Base-by-base conservation (phyloP, 305 asterid species). In the Fraxinus dipetala region DNA sequence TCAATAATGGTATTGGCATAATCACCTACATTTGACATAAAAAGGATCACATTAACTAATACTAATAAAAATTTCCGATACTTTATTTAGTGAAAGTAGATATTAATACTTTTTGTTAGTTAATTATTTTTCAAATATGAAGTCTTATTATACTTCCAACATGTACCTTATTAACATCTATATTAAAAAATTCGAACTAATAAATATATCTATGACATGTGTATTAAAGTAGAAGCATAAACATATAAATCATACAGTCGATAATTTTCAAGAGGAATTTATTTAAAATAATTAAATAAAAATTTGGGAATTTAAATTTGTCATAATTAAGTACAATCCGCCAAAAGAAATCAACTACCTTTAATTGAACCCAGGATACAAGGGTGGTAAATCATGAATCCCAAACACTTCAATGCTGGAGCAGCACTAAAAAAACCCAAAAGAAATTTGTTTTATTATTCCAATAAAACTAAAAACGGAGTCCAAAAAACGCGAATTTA, bases 301-400 rank as follows among this genome's bases (percentile, higher is more conserved):
- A 38, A 72, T 5, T n/a, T 32, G 56, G 72, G 56, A 36, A 74
- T 14, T 56, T 56, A 18, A 74, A 35, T 74, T 20, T 38, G 1
- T 18, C 78, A 74, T 18, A 28, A 24, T 36, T 8, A 43, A 48
- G 79, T 34, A 77, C n/a, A 54, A 73, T 69, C 32, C 22, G 11
- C 72, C 70, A 43, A 20, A 77, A 54, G 5, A 45, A 74, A 73
- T 36, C 36, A 79, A 20, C 30, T 83, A 92, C 98, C 97, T 83
- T 51, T 78, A 77, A 91, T 83, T 9, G 87, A 85, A 80, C 90
- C 87, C 83, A 87, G 90, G 48, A 87, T 81, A 61, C 85, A 75
- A 43, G 97, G 98, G 48, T 92, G 93, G 88, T 92, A 93, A 80
- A 92, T 89, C 94, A 93, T 91, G 87, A 91, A 92, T 20, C 98